phyloP scores from a whole-genome alignment of 805 yeast species.

The Sungouiella thailandica region DNA sequence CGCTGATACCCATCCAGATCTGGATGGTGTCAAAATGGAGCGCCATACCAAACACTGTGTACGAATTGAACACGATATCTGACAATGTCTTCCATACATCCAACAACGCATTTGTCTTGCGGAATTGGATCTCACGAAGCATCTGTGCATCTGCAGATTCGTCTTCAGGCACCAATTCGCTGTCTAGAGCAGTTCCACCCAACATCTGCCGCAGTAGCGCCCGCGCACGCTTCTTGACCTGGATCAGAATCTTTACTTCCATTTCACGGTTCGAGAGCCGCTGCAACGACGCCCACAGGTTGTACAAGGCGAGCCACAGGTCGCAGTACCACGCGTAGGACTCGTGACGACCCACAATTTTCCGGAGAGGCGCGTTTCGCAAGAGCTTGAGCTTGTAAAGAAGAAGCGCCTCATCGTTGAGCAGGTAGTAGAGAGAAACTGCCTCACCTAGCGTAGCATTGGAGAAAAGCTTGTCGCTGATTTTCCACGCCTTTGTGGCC shows the following conservation, averaged over 20 bases:
- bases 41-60: conserved; percentile 34
- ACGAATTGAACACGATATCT: conserved; percentile 37
- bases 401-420: conserved; percentile 59
- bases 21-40: conserved; percentile 35
- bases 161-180: conserved; percentile 9
- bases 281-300: conserved; percentile 41
- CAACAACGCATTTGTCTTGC: conserved; percentile 32
- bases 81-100: conserved; percentile 36
- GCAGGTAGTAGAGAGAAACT: conserved; percentile 55
- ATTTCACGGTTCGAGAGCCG: conserved; percentile 44
- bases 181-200: conserved; percentile 9
- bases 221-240: conserved; percentile 55
- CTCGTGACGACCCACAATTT: conserved; percentile 51
- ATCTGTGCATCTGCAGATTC: conserved; percentile 18
- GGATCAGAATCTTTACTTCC: conserved; percentile 52
- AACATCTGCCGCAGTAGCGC: conserved; percentile 37
- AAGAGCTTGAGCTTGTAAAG: conserved; percentile 51
- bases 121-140: conserved; percentile 31
- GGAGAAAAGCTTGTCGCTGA: conserved; percentile 24
- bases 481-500: conserved; percentile 8
- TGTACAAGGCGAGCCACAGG: conserved; percentile 52
- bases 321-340: conserved; percentile 66
- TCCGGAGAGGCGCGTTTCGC: conserved; percentile 27
- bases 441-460: conserved; percentile 47
- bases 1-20: conserved; percentile 43